Conservation (phyloP, 306 rosid species). For the Hylodesmum podocarpum region DNA sequence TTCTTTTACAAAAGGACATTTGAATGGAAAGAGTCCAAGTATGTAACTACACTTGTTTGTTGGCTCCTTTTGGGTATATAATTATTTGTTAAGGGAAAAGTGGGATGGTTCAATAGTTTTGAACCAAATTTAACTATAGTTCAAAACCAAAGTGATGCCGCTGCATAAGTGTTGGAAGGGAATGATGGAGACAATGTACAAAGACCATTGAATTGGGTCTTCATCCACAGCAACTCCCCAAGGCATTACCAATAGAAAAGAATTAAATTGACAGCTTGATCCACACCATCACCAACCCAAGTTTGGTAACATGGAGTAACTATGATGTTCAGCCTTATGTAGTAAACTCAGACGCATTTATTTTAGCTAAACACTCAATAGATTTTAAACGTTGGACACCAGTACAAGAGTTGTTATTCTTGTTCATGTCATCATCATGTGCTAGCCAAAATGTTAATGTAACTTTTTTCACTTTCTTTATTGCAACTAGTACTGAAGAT, state of each 20-base stretch:
- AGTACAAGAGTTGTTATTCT: constrained; percentile 1
- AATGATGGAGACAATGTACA: constrained; percentile 33
- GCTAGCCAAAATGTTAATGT: not conserved
- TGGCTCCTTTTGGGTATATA: constrained; percentile 28
- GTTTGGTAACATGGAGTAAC: constrained; percentile 28
- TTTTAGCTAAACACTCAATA: constrained; percentile 7
- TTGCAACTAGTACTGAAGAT: too few relatives aligned
- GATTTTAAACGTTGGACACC: constrained; percentile 1
- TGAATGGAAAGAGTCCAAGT: constrained; percentile 18
- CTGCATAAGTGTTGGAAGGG: constrained; percentile 37
- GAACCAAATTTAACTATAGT: constrained; percentile 31
- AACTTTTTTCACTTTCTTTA: not conserved
- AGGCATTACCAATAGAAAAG: not conserved
- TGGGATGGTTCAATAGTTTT: constrained; percentile 11
- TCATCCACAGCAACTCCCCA: constrained; percentile 15
- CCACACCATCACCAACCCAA: constrained; percentile 23
- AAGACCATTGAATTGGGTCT: constrained; percentile 25
- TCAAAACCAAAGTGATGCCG: constrained; percentile 24
- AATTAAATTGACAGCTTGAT: constrained; percentile 37
- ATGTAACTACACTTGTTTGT: constrained; percentile 23
- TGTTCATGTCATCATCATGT: not conserved
- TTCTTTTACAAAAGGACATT: constrained; percentile 15
- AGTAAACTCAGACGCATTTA: constrained; percentile 38
- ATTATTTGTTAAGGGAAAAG: constrained; percentile 28
- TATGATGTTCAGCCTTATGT: constrained; percentile 37